Evolutionary conservation across 163 green algal genomes (phyloP), one percentile per base, ranked within the genome.

Genomic region (Coccomyxa subellipsoidea): DNA sequence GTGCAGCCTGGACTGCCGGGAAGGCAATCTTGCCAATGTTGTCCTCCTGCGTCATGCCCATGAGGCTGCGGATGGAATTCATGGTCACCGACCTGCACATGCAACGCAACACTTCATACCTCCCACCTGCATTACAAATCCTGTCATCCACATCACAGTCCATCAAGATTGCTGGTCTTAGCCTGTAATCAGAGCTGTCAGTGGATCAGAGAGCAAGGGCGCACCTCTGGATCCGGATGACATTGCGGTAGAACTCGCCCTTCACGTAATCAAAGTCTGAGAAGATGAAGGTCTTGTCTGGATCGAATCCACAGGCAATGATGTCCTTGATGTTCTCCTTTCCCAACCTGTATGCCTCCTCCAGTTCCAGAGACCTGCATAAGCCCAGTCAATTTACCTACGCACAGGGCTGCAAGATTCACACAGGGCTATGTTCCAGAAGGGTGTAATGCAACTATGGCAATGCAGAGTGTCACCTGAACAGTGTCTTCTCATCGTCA

Each of bases 291-390:
- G 97, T 99, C 81, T 92, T 93, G 32, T 87, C 82, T 7, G 95
- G 78, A 84, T 99, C 95, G 86, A 99, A 99, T 27, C 97, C 97
- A 87, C 95, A 98, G 23, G 97, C 97, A 73, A 99, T 99, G 89
- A 99, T 99, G 90, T 99, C 97, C 88, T 98, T 98, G 78, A 89
- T 91, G 84, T 99, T 99, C 85, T 98, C 96, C 2, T 92, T 83
- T 6, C 92, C 94, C 81, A 99, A 90, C 5, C 94, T 88, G 29
- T 89, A 81, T 10, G 92, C 82, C 87, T 99, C 96, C 31, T 95
- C 94, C 32, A 97, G 87, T 27, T 92, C 88, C 34, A 98, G 73
- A 0, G 85, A 87, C 81, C 81, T 89, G 84, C 77, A 53, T 36
- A 29, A 34, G 35, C 27, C n/a, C n/a, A 72, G 2, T 32, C 21